Conservation (phyloP, 352 stramenopile species). For the Phytophthora palmivora region DNA sequence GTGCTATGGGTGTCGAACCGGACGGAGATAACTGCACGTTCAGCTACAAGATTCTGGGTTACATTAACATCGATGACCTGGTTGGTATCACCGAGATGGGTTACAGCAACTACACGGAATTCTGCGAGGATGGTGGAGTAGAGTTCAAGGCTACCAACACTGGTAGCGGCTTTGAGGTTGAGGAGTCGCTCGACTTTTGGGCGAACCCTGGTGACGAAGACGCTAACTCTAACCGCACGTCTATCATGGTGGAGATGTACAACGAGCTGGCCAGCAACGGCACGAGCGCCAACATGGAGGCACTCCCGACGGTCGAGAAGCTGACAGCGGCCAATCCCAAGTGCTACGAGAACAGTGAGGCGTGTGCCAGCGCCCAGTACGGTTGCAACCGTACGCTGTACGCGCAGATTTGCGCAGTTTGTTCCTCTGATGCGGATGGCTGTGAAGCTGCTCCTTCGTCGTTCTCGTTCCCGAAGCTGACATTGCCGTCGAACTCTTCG, state of each 20-base stretch:
- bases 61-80: no score
- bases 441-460: conserved; percentile 15
- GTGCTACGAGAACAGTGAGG: no score
- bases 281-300: conserved; percentile 45
- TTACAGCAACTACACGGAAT: no score
- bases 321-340: conserved; percentile 59
- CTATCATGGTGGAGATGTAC: no score
- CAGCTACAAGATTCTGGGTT: no score
- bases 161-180: no score
- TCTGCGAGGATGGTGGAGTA: no score
- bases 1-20: conserved; percentile 43
- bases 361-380: conserved; percentile 47
- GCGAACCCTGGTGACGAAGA: no score
- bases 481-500: conserved; percentile 26
- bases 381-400: conserved; percentile 70
- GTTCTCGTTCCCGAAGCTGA: conserved; percentile 33
- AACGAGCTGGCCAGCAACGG: conserved; percentile 46
- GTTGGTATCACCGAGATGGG: no score
- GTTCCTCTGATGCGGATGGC: conserved; percentile 17
- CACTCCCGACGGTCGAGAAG: conserved; percentile 50
- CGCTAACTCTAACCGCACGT: no score
- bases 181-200: no score
- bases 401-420: conserved; percentile 70
- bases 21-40: conserved; percentile 69
- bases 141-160: no score